These are phyloP conservation scores for Parastagonospora nodorum DNA, from an alignment of 2,329 filamentous ascomycete species.

Conservation along the genomic window DNA sequence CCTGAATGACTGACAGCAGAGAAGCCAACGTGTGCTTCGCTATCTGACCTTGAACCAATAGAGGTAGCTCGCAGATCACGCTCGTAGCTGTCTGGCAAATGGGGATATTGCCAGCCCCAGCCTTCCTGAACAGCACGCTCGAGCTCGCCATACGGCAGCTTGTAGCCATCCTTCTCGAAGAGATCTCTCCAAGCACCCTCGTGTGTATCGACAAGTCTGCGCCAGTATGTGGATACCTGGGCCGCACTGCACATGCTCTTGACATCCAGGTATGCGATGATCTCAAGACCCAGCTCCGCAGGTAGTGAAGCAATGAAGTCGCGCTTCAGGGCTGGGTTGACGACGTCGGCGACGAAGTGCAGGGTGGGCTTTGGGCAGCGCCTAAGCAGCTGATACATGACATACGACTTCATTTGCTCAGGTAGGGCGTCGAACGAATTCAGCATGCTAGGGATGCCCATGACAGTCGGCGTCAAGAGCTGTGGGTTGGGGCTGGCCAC, in stretches of 20 bases:
- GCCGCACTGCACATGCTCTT: conserved; percentile 87
- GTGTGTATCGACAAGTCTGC: conserved; percentile 86
- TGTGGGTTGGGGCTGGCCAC: conserved; percentile 36
- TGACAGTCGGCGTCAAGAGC: conserved; percentile 53
- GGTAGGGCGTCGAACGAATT: conserved; percentile 92
- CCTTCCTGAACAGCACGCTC: conserved; percentile 85
- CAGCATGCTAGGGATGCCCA: conserved; percentile 85
- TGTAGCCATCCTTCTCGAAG: conserved; percentile 82
- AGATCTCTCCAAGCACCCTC: conserved; percentile 96
- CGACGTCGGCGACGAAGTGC: conserved; percentile 84
- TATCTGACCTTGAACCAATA: conserved; percentile 45
- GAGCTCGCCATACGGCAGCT: conserved; percentile 78
- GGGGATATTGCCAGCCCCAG: conserved; percentile 96
- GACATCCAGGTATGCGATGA: conserved; percentile 84
- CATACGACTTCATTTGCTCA: conserved; percentile 87
- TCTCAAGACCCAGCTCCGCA: conserved; percentile 82
- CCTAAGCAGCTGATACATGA: conserved; percentile 94
- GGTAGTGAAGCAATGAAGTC: conserved; percentile 88
- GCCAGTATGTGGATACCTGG: conserved; percentile 93
- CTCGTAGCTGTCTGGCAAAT: conserved; percentile 75
- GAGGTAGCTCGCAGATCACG: conserved; percentile 71
- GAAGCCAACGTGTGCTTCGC: conserved; percentile 36
- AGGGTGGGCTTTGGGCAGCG: conserved; percentile 87
- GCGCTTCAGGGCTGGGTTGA: conserved; percentile 92
- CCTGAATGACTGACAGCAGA: conserved; percentile 24